Conservation (phyloP, 78 protist species). For the Dictyostelium intermedium region DNA sequence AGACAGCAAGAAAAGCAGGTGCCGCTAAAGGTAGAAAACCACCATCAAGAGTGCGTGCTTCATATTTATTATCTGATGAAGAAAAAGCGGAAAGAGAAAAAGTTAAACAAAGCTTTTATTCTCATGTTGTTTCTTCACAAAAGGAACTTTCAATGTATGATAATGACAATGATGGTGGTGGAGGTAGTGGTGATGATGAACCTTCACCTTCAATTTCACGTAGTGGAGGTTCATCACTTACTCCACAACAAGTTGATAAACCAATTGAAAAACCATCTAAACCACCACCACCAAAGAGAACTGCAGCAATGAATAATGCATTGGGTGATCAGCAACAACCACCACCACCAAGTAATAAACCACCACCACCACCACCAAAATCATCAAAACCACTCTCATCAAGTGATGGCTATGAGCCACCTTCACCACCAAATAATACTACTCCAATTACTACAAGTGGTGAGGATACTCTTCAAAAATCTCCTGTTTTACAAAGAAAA, state of each 20-base stretch:
- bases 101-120: conserved; percentile 9
- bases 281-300: conserved; percentile 30
- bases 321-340: neutral
- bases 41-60: conserved; percentile 60
- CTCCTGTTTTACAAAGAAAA: neutral
- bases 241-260: neutral
- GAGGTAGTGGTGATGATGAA: neutral
- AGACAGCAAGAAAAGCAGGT: conserved; percentile 34
- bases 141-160: neutral
- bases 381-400: neutral
- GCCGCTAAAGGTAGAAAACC: conserved; percentile 69
- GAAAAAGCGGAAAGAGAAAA: conserved; percentile 64
- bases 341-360: neutral
- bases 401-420: neutral
- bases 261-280: neutral
- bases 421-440: conserved; percentile 1
- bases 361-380: conserved; percentile 7
- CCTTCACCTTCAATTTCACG: neutral
- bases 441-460: neutral
- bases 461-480: neutral
- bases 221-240: neutral
- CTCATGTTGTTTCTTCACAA: conserved; percentile 17
- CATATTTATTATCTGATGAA: conserved; percentile 34
- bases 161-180: neutral
- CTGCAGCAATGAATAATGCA: neutral